Conservation (phyloP, 2,329 filamentous ascomycete species). For the Conoideocrella luteorostrata region DNA sequence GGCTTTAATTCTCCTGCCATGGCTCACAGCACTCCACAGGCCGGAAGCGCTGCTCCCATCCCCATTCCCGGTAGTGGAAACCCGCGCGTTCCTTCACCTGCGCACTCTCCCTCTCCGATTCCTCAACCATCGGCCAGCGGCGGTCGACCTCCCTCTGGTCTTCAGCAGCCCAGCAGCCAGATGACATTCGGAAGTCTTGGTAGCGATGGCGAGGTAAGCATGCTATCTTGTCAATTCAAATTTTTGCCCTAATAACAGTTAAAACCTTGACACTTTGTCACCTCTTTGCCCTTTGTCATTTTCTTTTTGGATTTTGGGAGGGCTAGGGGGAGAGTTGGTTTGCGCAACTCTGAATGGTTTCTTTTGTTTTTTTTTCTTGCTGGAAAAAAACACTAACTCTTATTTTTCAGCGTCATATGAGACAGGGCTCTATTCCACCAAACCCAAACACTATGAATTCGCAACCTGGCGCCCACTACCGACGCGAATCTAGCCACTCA, state of each 20-base stretch:
- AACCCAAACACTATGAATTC: constrained; percentile 53
- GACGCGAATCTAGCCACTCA: constrained; percentile 82
- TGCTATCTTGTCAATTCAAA: no score
- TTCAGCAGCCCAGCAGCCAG: constrained; percentile 59
- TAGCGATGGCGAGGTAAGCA: constrained; percentile 73
- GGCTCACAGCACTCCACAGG: constrained; percentile 61
- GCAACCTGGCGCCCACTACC: constrained; percentile 66
- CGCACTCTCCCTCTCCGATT: constrained; percentile 86
- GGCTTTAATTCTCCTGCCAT: constrained; percentile 68
- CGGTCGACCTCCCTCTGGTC: constrained; percentile 74
- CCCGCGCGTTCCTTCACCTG: constrained; percentile 74
- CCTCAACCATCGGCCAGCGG: constrained; percentile 80
- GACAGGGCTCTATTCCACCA: constrained; percentile 58
- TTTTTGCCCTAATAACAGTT: no score
- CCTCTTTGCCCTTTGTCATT: constrained; percentile 9
- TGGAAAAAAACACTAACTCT: no score
- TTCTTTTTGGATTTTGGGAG: not conserved
- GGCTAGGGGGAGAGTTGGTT: no score
- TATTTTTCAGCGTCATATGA: constrained; percentile 59
- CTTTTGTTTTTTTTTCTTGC: no score
- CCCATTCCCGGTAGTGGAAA: constrained; percentile 52
- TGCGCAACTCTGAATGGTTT: no score
- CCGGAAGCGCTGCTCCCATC: constrained; percentile 48
- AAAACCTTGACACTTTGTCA: constrained; percentile 4
- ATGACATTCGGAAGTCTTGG: constrained; percentile 80